Percentiles rank a stretch among this genome's conserved stretches.
phyloP scores from a whole-genome alignment of 345 rosid species.

The Lumnitzera littorea region DNA sequence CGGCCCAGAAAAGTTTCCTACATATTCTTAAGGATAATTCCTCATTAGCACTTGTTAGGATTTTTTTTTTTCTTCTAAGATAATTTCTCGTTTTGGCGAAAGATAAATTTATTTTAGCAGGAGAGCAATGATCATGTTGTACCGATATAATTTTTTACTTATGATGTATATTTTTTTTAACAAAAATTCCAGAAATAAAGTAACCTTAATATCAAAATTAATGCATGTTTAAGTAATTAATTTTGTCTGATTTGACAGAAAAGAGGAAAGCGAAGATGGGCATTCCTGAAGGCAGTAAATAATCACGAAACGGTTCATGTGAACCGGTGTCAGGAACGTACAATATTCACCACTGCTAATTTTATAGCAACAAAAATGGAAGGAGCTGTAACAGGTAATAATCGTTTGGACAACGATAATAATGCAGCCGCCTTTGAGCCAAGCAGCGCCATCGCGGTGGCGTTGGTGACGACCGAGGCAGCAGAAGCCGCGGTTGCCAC shows the following conservation, averaged over 20 bases:
- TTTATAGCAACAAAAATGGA: constrained; percentile 1
- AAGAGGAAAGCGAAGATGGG: constrained; percentile 66
- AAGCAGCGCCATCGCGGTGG: constrained; percentile 37
- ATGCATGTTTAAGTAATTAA: neutral
- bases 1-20: too few species aligned
- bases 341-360: constrained; percentile 10
- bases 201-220: too few species aligned
- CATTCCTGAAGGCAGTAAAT: constrained; percentile 40
- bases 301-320: constrained; percentile 24
- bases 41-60: too few species aligned
- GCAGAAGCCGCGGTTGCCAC: constrained; percentile 57
- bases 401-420: neutral
- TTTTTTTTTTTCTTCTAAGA: too few species aligned
- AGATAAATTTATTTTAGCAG: too few species aligned
- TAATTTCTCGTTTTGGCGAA: too few species aligned
- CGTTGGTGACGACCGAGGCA: constrained; percentile 46
- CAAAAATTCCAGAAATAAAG: too few species aligned
- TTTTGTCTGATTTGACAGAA: constrained; percentile 32
- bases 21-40: too few species aligned
- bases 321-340: constrained; percentile 24
- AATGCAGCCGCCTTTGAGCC: constrained; percentile 4
- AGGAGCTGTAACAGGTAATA: neutral
- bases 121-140: too few species aligned
- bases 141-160: too few species aligned
- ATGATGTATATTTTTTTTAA: too few species aligned